Base-by-base conservation (phyloP, 441 rosid species). In the Pelargonium cotyledonis region DNA sequence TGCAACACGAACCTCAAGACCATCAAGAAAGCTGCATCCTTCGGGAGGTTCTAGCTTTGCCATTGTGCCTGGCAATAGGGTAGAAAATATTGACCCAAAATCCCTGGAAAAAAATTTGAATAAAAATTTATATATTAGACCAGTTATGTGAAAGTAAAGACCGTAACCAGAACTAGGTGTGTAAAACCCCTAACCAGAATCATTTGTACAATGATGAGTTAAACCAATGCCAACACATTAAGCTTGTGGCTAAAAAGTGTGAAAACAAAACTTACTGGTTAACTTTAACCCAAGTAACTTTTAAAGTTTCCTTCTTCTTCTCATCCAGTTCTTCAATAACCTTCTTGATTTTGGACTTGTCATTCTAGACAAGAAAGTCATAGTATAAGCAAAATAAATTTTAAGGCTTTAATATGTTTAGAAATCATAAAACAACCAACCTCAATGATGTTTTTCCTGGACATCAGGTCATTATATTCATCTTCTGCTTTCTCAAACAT, bases 401-500 rank as follows among this genome's bases (percentile, higher is more conserved):
- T 3, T 40, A 65, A 70, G 70, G 19, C 26, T 73, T 29, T 51
- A 61, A 61, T 57, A 53, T 40, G 15, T 74, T 69, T 53, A 61
- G 14, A 68, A 77, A 49, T 55, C 72, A 31, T 10, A 63, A 53
- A 21, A 63, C 38, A 76, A 73, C 80, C 70, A 70, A 95, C 99
- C 98, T 92, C 98, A 46, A 95, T 89, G 63, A 91, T 95, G 82
- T 74, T 89, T 76, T 95, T 95, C 88, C 89, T 95, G n/a, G 89
- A 90, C 79, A 88, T 90, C 81, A 95, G 78, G 75, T 88, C 96
- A 79, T 89, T 89, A 79, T 88, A 92, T 77, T 95, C 99, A 80
- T 95, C 99, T 73, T 95, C 99, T 65, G 99, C 99, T 78, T 95
- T 95, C 85, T 95, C 99, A 69, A 95, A 95, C 98, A 95, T 92